A percentile compares a stretch with the other conserved stretches of the same genome.
These are phyloP conservation scores for Teratosphaeria zuluensis DNA, from an alignment of 2,329 filamentous ascomycete genomes.

Conservation along the genomic window DNA sequence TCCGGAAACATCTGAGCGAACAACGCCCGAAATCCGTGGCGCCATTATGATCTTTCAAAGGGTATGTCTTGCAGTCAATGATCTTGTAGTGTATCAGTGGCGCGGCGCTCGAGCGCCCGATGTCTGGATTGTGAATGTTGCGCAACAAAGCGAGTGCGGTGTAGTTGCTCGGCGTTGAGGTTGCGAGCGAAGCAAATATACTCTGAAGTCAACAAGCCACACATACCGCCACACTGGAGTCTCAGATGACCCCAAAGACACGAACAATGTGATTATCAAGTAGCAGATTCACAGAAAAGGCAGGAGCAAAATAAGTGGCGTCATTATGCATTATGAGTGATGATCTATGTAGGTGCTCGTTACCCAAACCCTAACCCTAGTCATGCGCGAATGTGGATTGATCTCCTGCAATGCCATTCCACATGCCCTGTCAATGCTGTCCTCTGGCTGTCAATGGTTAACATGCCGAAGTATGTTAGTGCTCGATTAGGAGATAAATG, in stretches of 20 bases:
- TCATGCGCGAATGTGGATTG: neutral
- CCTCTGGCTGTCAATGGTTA: neutral
- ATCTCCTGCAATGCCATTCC: neutral
- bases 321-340: neutral
- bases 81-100: neutral
- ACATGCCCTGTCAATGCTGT: neutral
- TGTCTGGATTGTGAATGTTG: neutral
- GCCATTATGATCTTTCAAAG: neutral
- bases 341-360: neutral
- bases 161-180: neutral
- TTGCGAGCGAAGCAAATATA: neutral
- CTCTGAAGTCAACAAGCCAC: neutral
- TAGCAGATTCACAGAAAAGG: neutral
- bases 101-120: neutral
- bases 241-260: too few species aligned
- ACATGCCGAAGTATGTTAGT: neutral
- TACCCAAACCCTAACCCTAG: neutral
- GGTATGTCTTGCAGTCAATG: neutral
- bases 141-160: neutral
- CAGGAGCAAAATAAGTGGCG: neutral
- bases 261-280: neutral
- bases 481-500: conserved; percentile 66
- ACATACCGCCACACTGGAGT: neutral
- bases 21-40: neutral
- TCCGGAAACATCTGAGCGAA: conserved; percentile 5